Evolutionary conservation across 148 eudicot species (phyloP).

Genomic region (Cornus florida): DNA sequence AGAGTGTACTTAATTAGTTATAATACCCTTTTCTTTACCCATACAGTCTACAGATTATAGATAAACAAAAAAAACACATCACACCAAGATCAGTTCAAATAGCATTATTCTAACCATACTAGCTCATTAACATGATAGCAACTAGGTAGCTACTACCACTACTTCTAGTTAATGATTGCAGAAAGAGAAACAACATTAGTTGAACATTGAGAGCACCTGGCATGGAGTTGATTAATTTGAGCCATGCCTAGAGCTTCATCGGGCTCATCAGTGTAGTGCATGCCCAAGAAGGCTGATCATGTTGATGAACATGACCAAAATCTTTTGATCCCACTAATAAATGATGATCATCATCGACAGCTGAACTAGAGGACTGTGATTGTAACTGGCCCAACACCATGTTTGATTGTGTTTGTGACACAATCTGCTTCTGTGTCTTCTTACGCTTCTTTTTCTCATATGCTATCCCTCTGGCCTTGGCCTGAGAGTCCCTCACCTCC

Average conservation of each 20-base stretch:
- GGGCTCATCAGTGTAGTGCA: background rate
- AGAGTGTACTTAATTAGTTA: too few species aligned
- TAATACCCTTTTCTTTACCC: too few species aligned
- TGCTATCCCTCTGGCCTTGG: slow-evolving; percentile 38
- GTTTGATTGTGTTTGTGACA: too few species aligned
- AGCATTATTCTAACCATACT: too few species aligned
- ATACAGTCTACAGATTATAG: too few species aligned
- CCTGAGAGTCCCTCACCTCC: slow-evolving; percentile 38
- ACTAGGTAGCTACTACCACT: background rate
- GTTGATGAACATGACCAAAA: slow-evolving; percentile 2
- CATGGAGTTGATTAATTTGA: background rate
- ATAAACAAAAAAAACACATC: too few species aligned
- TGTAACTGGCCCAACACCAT: too few species aligned
- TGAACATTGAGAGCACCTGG: too few species aligned
- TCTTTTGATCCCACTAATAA: too few species aligned
- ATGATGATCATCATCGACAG: too few species aligned
- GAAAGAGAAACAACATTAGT: slow-evolving; percentile 2
- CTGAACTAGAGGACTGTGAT: too few species aligned
- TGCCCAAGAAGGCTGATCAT: background rate
- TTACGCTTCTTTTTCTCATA: slow-evolving; percentile 41
- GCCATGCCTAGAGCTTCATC: background rate
- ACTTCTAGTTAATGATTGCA: background rate
- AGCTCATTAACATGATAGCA: too few species aligned
- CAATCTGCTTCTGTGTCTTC: slow-evolving; percentile 1
- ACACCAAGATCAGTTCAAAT: background rate